Evolutionary conservation across 2,329 filamentous ascomycete species (phyloP).

Genomic region (Ascochyta rabiei): DNA sequence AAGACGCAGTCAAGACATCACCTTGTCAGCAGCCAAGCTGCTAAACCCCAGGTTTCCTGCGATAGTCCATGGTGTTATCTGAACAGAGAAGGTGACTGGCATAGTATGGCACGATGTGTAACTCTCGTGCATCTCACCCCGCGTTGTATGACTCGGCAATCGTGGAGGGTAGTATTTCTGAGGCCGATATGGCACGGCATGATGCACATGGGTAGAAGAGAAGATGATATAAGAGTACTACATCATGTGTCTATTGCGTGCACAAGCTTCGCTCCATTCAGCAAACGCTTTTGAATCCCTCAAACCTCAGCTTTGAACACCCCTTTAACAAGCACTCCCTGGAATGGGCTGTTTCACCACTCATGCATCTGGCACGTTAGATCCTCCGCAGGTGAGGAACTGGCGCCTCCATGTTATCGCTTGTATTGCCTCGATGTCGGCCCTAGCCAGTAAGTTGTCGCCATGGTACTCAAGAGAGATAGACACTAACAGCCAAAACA

Average conservation of each 20-base stretch:
- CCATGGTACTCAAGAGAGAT: neutral
- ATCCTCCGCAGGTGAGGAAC: conserved; percentile 45
- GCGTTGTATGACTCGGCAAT: conserved; percentile 21
- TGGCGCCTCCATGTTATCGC: conserved; percentile 45
- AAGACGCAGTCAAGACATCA: conserved; percentile 28
- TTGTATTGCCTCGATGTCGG: conserved; percentile 46
- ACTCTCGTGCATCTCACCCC: conserved; percentile 19
- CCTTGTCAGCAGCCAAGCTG: conserved; percentile 27
- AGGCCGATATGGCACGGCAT: conserved; percentile 5
- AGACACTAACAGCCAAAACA: conserved; percentile 7
- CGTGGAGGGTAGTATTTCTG: conserved; percentile 15
- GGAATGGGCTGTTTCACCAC: conserved; percentile 37
- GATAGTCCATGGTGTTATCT: conserved; percentile 17
- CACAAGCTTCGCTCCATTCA: conserved; percentile 8
- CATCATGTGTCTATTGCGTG: conserved; percentile 1
- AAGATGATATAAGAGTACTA: conserved; percentile 5
- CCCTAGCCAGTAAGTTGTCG: conserved; percentile 41
- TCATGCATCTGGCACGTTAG: conserved; percentile 42
- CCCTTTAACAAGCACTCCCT: conserved; percentile 12
- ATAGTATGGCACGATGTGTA: conserved; percentile 20
- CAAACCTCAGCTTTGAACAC: neutral
- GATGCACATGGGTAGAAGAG: neutral
- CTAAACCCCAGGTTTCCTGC: conserved; percentile 25
- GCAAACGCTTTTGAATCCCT: conserved; percentile 4
- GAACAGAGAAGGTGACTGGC: conserved; percentile 21